These are phyloP conservation scores for Cavenderia fasciculata DNA, from an alignment of 78 protist genomes.

Conservation along the genomic window DNA sequence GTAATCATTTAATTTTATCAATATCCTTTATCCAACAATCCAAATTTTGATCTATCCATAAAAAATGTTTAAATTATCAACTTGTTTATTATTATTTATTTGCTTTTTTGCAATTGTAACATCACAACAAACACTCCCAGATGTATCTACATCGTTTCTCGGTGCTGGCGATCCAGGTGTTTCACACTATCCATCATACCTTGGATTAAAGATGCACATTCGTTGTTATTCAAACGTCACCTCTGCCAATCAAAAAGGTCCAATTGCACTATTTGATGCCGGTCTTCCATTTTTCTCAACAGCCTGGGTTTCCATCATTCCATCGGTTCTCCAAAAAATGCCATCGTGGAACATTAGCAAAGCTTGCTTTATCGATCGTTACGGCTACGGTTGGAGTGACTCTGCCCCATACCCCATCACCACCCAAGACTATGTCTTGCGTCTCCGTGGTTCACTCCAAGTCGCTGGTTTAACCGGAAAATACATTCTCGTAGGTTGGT, in stretches of 20 bases:
- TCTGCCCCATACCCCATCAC: not conserved
- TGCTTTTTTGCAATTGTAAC: too few species aligned
- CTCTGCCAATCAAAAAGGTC: not conserved
- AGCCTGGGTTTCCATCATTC: not conserved
- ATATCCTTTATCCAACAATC: too few species aligned
- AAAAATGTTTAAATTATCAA: too few species aligned
- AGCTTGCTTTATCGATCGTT: conserved; percentile 47
- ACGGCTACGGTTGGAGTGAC: conserved; percentile 44
- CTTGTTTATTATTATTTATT: too few species aligned
- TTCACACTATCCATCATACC: conserved; percentile 18
- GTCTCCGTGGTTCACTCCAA: not conserved
- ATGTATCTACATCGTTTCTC: too few species aligned
- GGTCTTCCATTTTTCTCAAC: conserved; percentile 28
- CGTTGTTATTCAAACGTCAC: conserved; percentile 15
- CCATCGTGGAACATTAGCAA: not conserved
- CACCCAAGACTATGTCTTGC: not conserved
- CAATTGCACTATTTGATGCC: conserved; percentile 12
- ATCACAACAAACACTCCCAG: too few species aligned
- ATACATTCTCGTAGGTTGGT: conserved; percentile 23
- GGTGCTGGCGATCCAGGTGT: conserved; percentile 6
- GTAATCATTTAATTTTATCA: too few species aligned
- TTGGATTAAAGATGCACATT: conserved; percentile 27
- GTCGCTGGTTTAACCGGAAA: not conserved
- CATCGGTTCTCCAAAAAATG: not conserved
- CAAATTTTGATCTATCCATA: too few species aligned